Base-by-base conservation (phyloP, 768 basidiomycete species). In the Mycena olivaceomarginata region DNA sequence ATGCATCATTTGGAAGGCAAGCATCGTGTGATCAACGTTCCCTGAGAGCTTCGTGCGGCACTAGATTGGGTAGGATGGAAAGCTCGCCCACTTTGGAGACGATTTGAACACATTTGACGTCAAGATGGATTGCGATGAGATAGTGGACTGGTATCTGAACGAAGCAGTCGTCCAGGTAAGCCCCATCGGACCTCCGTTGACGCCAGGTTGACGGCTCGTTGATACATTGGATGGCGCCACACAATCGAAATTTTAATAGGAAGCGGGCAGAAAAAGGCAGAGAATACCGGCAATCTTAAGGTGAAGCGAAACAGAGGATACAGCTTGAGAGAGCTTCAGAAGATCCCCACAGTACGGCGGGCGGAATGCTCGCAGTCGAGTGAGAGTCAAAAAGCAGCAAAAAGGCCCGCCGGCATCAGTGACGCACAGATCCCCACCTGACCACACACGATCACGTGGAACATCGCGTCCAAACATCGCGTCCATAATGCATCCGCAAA, bases 121-220 rank as follows among this genome's bases (percentile, higher is more conserved):
- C 64, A 43, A 67, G 66, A 67, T 67, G 66, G 46, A 48, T 39
- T 10, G 45, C 65, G 65, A 66, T 67, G 66, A 15, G 48, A 67
- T 66, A 43, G 45, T 22, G 9, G 20, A 25, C 22, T 22, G 39
- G 16, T 62, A 63, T 63, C 63, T 65, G 43, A 37, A 31, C 40
- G 39, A 65, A 22, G 22, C 22, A 45, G 63, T 31, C 43, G 31
- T 65, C 63, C 25, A 65, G 63, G 39, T 40, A 31, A 60, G 8
- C 40, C 40, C 40, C 62, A 63, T 64, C 63, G 45, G 63, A 64
- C 43, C 63, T 25, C n/a, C 39, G n/a, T 25, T 65, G 63, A 25
- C 40, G n/a, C 43, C 43, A 6, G 7, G 63, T 45, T 65, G 63
- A 65, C 39, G 41, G 63, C 20, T 64, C 8, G 62, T 22, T 60